phyloP scores from a whole-genome alignment of 106 monocot species.

The Cymbidium sinense region DNA sequence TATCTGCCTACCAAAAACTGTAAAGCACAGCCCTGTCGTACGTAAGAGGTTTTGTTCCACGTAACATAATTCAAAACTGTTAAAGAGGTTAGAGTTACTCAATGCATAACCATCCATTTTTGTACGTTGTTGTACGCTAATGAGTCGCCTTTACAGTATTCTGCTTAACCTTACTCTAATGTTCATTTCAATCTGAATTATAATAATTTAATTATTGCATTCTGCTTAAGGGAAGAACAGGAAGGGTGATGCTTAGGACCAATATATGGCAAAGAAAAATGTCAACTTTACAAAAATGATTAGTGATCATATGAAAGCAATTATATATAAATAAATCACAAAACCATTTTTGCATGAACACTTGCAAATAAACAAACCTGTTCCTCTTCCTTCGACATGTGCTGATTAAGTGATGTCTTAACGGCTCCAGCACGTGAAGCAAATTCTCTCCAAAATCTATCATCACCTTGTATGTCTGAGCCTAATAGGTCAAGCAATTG shows the following conservation, averaged over 20 bases:
- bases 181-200: not conserved
- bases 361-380: conserved; percentile 40
- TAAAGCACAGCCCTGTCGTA: not conserved
- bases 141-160: not conserved
- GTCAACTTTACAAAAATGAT: not conserved
- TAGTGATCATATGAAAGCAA: not conserved
- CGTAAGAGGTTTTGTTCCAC: too few species aligned
- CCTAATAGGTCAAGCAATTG: conserved; percentile 60
- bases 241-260: not conserved
- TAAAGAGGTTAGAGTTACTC: not conserved
- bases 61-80: too few species aligned
- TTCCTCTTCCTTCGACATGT: conserved; percentile 98
- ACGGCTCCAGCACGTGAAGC: conserved; percentile 91
- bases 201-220: not conserved
- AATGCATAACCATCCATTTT: not conserved
- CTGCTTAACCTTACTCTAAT: not conserved
- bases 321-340: not conserved
- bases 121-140: not conserved
- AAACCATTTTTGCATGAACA: not conserved
- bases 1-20: not conserved
- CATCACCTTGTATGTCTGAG: conserved; percentile 44
- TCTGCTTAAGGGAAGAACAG: not conserved
- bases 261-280: not conserved
- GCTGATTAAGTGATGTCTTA: conserved; percentile 77
- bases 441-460: conserved; percentile 60